Evolutionary conservation across 495 filamentous ascomycete species (phyloP), one percentile per base, ranked within the genome.

Genomic region (Tuber brumale): DNA sequence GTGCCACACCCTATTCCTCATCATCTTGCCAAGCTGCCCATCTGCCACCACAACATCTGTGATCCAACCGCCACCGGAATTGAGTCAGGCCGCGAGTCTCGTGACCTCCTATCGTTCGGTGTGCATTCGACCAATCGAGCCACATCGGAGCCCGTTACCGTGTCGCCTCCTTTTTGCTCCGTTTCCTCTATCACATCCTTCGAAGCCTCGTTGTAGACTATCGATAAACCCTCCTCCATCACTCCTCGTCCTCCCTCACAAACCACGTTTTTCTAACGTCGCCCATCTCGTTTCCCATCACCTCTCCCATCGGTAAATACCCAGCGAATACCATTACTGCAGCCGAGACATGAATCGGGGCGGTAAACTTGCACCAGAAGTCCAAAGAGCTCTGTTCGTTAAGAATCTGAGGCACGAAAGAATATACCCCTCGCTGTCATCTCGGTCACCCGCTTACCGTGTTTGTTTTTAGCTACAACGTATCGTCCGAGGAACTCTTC

Each of bases 311-410:
- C 72, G 72, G 71, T 69, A 75, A 46, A 19, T 66, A 66, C n/a
- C 57, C 57, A 66, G 14, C n/a, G 57, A 31, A 66, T 66, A 66
- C 57, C 1, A 66, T 66, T 66, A 66, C 43, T 69, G 72, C 72
- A 79, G 76, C 75, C 80, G 80, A 91, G 89, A 87, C 87, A 93
- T 93, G 91, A 93, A 89, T 89, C 90, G 91, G 83, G 90, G 87
- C 85, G 89, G 89, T 83, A 97, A 97, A 88, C 91, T 97, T 87
- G 93, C 94, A 86, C 93, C 94, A 85, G 93, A 97, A 91, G 94
- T 95, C 86, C 84, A 78, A 83, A 95, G 94, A 89, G 94, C 94
- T 91, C 92, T 97, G 85, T 97, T 96, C 89, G 94, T 96, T 82
- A 97, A 97, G 91, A 97, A 97, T 89, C 88, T 97, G 86, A 95